A percentile compares a stretch with the other conserved stretches of the same genome.
Evolutionary conservation across 192 early-diverging fungal genomes (phyloP).

Genomic region (Coemansia sp.): DNA sequence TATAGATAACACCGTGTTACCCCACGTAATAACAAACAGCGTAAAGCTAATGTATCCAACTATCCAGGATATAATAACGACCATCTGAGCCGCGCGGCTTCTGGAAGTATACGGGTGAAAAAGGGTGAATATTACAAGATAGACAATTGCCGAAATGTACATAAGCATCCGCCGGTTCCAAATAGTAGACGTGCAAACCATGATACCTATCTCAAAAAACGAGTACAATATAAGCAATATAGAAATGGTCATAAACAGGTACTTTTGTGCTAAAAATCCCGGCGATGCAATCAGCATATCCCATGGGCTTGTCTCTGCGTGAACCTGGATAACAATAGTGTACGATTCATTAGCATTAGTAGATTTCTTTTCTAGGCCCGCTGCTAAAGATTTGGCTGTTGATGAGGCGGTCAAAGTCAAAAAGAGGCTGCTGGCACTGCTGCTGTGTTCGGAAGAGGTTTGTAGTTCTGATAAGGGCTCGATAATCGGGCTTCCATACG

Average conservation of each 20-base stretch:
- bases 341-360: neutral
- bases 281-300: slow-evolving; percentile 10
- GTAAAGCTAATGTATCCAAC: slow-evolving; percentile 35
- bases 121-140: slow-evolving; percentile 35
- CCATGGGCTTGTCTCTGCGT: slow-evolving; percentile 23
- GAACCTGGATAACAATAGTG: neutral
- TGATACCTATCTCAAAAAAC: slow-evolving; percentile 37
- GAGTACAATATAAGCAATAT: slow-evolving; percentile 27
- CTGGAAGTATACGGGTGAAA: slow-evolving; percentile 28
- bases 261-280: slow-evolving; percentile 23
- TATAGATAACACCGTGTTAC: slow-evolving; percentile 27
- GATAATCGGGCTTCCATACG: slow-evolving; percentile 33
- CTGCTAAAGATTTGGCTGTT: slow-evolving; percentile 3
- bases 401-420: slow-evolving; percentile 13
- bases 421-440: neutral
- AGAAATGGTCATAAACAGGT: slow-evolving; percentile 23
- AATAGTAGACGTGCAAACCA: slow-evolving; percentile 26
- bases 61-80: slow-evolving; percentile 35
- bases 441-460: neutral
- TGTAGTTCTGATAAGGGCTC: slow-evolving; percentile 31
- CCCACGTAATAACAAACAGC: slow-evolving; percentile 38
- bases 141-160: slow-evolving; percentile 35
- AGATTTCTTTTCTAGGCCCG: too few relatives aligned
- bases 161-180: slow-evolving; percentile 46
- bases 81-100: slow-evolving; percentile 28